Conservation (phyloP, 1,284 basidiomycete species). For the Taiwanofungus camphoratus region DNA sequence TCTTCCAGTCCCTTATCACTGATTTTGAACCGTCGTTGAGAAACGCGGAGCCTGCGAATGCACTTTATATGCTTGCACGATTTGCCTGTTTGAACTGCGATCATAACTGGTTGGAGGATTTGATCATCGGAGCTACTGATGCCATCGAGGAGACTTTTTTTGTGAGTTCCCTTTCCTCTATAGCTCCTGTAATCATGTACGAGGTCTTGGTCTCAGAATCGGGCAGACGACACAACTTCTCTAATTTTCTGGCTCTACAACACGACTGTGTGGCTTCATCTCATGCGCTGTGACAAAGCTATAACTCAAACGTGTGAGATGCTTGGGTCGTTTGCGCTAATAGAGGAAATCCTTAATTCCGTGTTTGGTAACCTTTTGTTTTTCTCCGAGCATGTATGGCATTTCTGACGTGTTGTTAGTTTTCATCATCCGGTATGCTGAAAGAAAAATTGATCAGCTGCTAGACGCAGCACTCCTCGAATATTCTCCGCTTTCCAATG, state of each 20-base stretch:
- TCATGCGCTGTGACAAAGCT: slow-evolving; percentile 78
- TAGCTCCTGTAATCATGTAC: neutral
- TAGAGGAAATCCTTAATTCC: slow-evolving; percentile 90
- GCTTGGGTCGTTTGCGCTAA: slow-evolving; percentile 71
- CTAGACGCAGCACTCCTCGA: slow-evolving; percentile 85
- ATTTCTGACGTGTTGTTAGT: slow-evolving; percentile 43
- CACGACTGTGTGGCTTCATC: slow-evolving; percentile 82
- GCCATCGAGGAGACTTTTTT: slow-evolving; percentile 90
- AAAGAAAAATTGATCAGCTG: slow-evolving; percentile 82
- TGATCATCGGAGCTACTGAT: slow-evolving; percentile 87
- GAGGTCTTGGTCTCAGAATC: slow-evolving; percentile 44
- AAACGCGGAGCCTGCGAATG: slow-evolving; percentile 77
- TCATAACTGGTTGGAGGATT: slow-evolving; percentile 86
- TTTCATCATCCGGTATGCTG: slow-evolving; percentile 91
- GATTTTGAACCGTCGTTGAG: slow-evolving; percentile 62
- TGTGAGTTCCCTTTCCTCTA: slow-evolving; percentile 45
- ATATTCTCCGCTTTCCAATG: slow-evolving; percentile 71
- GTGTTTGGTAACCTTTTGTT: slow-evolving; percentile 66
- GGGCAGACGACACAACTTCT: slow-evolving; percentile 79
- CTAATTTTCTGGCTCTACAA: slow-evolving; percentile 97
- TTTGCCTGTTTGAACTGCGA: slow-evolving; percentile 86
- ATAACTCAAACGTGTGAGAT: slow-evolving; percentile 75
- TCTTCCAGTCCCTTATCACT: slow-evolving; percentile 78
- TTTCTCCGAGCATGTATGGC: neutral
- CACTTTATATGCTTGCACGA: slow-evolving; percentile 77